Percentiles rank a stretch among this genome's conserved stretches.
Conservation (phyloP, 2,329 filamentous ascomycete genomes). For the Ascochyta viciae-villosae region DNA sequence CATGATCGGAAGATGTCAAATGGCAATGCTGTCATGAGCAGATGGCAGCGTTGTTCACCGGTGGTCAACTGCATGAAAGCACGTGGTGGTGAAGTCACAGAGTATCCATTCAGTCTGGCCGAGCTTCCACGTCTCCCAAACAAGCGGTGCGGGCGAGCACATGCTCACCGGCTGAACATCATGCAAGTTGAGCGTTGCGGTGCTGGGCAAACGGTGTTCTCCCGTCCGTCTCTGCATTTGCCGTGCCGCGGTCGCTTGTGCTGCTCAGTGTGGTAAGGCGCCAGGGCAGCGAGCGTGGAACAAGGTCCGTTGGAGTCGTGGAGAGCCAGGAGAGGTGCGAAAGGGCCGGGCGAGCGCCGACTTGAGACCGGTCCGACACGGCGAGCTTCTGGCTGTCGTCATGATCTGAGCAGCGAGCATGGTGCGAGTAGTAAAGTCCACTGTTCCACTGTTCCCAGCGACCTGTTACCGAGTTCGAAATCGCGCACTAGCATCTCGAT, state of each 20-base stretch:
- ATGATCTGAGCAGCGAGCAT: slow-evolving; percentile 35
- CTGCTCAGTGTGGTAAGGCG: not conserved
- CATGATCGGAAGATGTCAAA: slow-evolving; percentile 4
- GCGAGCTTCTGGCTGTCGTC: slow-evolving; percentile 34
- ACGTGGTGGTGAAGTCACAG: slow-evolving; percentile 1
- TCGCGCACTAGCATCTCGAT: slow-evolving; percentile 30
- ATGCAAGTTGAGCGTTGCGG: slow-evolving; percentile 36
- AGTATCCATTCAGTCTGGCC: slow-evolving; percentile 12
- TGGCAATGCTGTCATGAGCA: slow-evolving; percentile 1
- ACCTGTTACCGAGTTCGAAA: slow-evolving; percentile 34
- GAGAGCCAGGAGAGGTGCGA: not conserved
- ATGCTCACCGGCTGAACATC: slow-evolving; percentile 32
- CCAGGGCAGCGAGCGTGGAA: slow-evolving; percentile 8
- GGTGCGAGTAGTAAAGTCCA: slow-evolving; percentile 20
- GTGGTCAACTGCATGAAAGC: not conserved
- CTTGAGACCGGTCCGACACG: slow-evolving; percentile 29
- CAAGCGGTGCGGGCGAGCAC: slow-evolving; percentile 18
- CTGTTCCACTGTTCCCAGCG: slow-evolving; percentile 34
- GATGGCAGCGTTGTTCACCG: slow-evolving; percentile 4
- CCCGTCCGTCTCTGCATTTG: slow-evolving; percentile 37
- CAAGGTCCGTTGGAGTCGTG: slow-evolving; percentile 11
- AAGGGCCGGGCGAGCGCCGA: slow-evolving; percentile 28
- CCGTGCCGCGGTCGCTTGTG: slow-evolving; percentile 33
- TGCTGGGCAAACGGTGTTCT: slow-evolving; percentile 32
- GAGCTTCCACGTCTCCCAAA: not conserved